These are phyloP conservation scores for Saccharomycopsis sp. DNA, from an alignment of 805 yeast genomes.

Conservation along the genomic window DNA sequence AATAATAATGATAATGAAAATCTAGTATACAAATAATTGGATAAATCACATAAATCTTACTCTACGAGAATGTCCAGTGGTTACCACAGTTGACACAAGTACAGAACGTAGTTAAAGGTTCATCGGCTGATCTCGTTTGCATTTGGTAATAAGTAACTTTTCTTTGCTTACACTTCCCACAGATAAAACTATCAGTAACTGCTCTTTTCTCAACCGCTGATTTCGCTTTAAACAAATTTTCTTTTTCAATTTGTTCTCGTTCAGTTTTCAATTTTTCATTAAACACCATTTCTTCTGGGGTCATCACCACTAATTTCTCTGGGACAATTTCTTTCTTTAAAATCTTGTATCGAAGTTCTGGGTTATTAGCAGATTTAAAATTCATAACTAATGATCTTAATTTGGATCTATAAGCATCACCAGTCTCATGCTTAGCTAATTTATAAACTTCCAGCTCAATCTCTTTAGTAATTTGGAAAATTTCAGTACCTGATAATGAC, in stretches of 20 bases:
- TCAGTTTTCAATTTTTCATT: constrained; percentile 85
- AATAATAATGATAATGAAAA: neutral
- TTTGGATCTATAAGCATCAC: constrained; percentile 65
- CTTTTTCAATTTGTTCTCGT: constrained; percentile 75
- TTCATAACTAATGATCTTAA: constrained; percentile 83
- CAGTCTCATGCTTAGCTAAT: constrained; percentile 48
- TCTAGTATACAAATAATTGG: neutral
- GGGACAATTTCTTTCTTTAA: constrained; percentile 63
- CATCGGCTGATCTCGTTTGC: constrained; percentile 98
- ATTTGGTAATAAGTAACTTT: constrained; percentile 95
- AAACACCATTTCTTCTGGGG: constrained; percentile 87
- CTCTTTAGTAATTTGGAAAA: constrained; percentile 56
- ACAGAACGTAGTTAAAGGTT: constrained; percentile 96
- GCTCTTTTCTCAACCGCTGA: constrained; percentile 96
- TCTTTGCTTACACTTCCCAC: constrained; percentile 97
- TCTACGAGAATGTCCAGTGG: constrained; percentile 89
- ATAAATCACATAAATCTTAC: neutral
- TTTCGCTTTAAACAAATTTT: constrained; percentile 92
- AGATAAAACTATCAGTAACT: constrained; percentile 90
- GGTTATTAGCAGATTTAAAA: constrained; percentile 82
- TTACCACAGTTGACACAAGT: constrained; percentile 97
- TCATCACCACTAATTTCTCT: constrained; percentile 63
- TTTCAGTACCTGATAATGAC: constrained; percentile 40
- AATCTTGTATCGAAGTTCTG: constrained; percentile 67
- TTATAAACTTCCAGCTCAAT: constrained; percentile 70